phyloP scores from a whole-genome alignment of 306 rosid genomes.

The Cyamopsis tetragonoloba region DNA sequence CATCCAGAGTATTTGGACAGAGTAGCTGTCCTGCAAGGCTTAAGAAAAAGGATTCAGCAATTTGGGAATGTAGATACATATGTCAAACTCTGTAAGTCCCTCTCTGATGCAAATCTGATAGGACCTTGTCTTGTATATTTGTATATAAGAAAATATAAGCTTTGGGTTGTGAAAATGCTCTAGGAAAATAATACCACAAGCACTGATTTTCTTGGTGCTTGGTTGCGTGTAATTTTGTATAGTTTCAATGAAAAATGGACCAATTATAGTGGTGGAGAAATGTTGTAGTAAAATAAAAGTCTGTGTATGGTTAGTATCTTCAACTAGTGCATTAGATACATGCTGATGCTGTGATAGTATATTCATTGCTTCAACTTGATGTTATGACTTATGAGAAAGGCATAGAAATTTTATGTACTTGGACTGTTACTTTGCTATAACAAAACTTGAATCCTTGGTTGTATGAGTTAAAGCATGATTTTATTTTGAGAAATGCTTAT shows the following conservation, averaged over 20 bases:
- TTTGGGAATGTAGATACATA: slow-evolving; percentile 57
- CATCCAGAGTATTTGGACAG: slow-evolving; percentile 78
- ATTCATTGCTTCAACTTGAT: neutral
- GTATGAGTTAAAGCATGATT: neutral
- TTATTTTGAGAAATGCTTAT: neutral
- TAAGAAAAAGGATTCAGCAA: slow-evolving; percentile 63
- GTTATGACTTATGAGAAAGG: neutral
- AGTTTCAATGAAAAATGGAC: slow-evolving; percentile 31
- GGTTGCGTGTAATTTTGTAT: slow-evolving; percentile 45
- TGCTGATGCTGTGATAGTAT: neutral
- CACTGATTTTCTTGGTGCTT: slow-evolving; percentile 36
- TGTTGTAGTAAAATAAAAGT: slow-evolving; percentile 3
- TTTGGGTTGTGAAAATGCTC: slow-evolving; percentile 80
- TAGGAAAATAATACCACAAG: slow-evolving; percentile 41
- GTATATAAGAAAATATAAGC: slow-evolving; percentile 69
- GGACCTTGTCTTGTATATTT: slow-evolving; percentile 82
- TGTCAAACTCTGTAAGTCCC: slow-evolving; percentile 74
- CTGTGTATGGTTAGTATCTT: neutral
- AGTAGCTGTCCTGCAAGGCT: slow-evolving; percentile 78
- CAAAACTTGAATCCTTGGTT: too few relatives aligned
- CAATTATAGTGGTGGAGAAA: slow-evolving; percentile 18
- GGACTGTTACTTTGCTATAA: too few relatives aligned
- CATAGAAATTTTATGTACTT: neutral
- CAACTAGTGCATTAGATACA: neutral
- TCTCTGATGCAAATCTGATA: slow-evolving; percentile 66